Evolutionary conservation across 1,139 yeast genomes (phyloP), one percentile per base, ranked within the genome.

Genomic region (Sugiyamaella paludigena): DNA sequence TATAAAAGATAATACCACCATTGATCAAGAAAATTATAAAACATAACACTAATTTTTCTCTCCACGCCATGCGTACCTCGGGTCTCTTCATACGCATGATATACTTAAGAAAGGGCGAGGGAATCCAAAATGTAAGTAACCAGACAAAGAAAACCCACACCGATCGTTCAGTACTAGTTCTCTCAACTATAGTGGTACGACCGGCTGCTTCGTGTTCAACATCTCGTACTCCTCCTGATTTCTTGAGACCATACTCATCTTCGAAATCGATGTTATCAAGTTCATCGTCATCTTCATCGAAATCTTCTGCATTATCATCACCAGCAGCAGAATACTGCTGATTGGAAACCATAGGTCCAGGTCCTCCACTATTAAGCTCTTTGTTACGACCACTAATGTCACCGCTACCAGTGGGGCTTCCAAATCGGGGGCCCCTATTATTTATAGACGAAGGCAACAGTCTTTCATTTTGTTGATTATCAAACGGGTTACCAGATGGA

Each of bases 41-140:
- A 50, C 71, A 71, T 27, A 70, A 64, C 2, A 62, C 66, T 9
- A 70, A 39, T 52, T 70, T 70, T 48, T 70, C 74, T 38, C 74
- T 59, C 74, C 74, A 70, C 1, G 74, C 74, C 58, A 69, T 60
- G 10, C 74, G 62, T 16, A 70, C 70, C 40, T 71, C 74, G 10
- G 64, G 60, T 9, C 74, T 59, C 44, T 62, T 62, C 72, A 70
- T 69, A 15, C 71, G 58, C 29, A 69, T 66, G 11, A 68, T 36
- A 47, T 57, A 61, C 42, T 57, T 59, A 30, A 70, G 55, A 15
- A 66, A 36, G 1, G 70, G 68, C 15, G 67, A 60, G 1, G 74
- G 74, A 16, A 71, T 66, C 74, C 74, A 70, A 54, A 63, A 70
- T 1, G 74, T 70, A 34, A 65, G 45, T 15, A 55, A 26, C 74